Evolutionary conservation across 2,329 filamentous ascomycete genomes (phyloP).

Genomic region (Fusarium siculi): DNA sequence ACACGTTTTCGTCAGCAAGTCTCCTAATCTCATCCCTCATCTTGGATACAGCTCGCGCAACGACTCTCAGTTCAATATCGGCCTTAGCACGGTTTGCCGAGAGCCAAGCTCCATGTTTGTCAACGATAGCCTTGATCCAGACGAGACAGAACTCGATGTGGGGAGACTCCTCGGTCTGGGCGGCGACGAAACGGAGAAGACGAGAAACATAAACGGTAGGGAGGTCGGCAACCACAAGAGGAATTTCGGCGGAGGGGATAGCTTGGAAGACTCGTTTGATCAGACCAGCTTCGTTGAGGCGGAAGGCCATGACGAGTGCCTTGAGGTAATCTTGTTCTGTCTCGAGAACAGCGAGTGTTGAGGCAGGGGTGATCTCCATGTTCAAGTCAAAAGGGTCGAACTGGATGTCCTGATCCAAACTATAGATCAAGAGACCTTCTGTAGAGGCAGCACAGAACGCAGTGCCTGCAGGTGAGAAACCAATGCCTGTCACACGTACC

Average conservation of each 20-base stretch:
- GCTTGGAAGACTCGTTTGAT: constrained; percentile 87
- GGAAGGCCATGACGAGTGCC: constrained; percentile 96
- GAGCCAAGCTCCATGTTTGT: constrained; percentile 85
- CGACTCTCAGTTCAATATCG: constrained; percentile 84
- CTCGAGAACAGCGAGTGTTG: constrained; percentile 76
- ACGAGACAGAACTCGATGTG: constrained; percentile 94
- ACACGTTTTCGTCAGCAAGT: constrained; percentile 87
- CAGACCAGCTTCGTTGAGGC: constrained; percentile 86
- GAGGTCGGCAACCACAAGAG: constrained; percentile 80
- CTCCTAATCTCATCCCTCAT: constrained; percentile 86
- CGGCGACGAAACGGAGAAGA: constrained; percentile 86
- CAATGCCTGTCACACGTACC: constrained; percentile 84
- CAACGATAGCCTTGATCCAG: constrained; percentile 88
- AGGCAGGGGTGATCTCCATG: constrained; percentile 90
- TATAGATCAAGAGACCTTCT: constrained; percentile 93
- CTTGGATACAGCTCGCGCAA: constrained; percentile 81
- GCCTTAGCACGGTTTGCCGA: constrained; percentile 82
- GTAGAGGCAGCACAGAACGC: constrained; percentile 96
- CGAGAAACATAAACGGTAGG: constrained; percentile 88
- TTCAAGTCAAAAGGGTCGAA: constrained; percentile 98
- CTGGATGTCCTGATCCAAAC: constrained; percentile 81
- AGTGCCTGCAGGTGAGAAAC: constrained; percentile 88
- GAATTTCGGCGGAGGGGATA: constrained; percentile 79
- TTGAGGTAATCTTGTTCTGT: constrained; percentile 84
- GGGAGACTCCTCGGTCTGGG: constrained; percentile 87